Percentiles rank a stretch among this genome's conserved stretches.
Conservation (phyloP, 768 basidiomycete genomes). For the Kwoniella dendrophila region DNA sequence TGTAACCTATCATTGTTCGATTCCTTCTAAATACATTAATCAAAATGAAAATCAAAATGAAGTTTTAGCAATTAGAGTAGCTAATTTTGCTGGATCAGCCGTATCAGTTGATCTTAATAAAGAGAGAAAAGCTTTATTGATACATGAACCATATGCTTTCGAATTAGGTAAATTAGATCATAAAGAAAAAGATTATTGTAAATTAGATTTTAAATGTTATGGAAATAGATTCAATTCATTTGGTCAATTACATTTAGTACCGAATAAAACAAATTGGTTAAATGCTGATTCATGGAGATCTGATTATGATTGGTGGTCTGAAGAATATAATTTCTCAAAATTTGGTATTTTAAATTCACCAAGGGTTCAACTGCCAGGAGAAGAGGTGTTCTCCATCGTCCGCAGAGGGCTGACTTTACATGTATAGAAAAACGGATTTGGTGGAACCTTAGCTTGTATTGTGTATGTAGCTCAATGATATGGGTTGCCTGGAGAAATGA, state of each 20-base stretch:
- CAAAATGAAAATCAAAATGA: too few species aligned
- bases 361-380: slow-evolving; percentile 32
- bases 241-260: slow-evolving; percentile 36
- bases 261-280: slow-evolving; percentile 38
- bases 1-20: slow-evolving; percentile 32
- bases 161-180: slow-evolving; percentile 18
- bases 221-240: slow-evolving; percentile 47
- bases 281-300: slow-evolving; percentile 38
- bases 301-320: slow-evolving; percentile 43
- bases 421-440: slow-evolving; percentile 3
- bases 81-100: slow-evolving; percentile 33
- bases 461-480: too few species aligned
- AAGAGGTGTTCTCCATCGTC: slow-evolving; percentile 8
- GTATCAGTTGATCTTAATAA: slow-evolving; percentile 30
- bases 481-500: too few species aligned
- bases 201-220: slow-evolving; percentile 34
- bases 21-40: too few species aligned
- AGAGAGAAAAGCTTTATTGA: slow-evolving; percentile 13
- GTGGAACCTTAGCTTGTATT: too few species aligned
- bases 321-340: slow-evolving; percentile 38
- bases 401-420: slow-evolving; percentile 18
- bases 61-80: slow-evolving; percentile 28
- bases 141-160: slow-evolving; percentile 30
- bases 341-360: slow-evolving; percentile 39
- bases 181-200: slow-evolving; percentile 23